Evolutionary conservation across 805 yeast genomes (phyloP).

Genomic region (Ogataea wickerhamii): DNA sequence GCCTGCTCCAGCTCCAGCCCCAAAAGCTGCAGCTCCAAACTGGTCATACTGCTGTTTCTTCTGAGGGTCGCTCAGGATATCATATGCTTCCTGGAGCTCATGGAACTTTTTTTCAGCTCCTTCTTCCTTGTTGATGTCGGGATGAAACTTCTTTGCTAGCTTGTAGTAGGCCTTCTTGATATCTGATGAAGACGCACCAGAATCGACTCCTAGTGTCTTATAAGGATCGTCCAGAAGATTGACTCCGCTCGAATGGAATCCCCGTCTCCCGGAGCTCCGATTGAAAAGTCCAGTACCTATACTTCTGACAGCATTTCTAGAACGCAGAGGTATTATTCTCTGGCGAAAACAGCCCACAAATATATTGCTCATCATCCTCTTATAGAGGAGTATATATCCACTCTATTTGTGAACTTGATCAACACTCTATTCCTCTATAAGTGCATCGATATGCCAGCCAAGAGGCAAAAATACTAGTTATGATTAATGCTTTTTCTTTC

Average conservation of each 20-base stretch:
- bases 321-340: background rate
- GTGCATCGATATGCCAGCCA: background rate
- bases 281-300: background rate
- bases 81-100: slow-evolving; percentile 91
- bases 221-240: slow-evolving; percentile 67
- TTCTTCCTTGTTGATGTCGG: slow-evolving; percentile 90
- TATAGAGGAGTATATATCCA: background rate
- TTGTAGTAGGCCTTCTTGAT: slow-evolving; percentile 94
- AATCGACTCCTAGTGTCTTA: slow-evolving; percentile 71
- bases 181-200: slow-evolving; percentile 68
- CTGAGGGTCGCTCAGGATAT: slow-evolving; percentile 76
- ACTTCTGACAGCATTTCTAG: background rate
- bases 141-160: slow-evolving; percentile 91
- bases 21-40: slow-evolving; percentile 85
- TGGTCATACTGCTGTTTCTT: slow-evolving; percentile 90
- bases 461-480: slow-evolving; percentile 1
- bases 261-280: slow-evolving; percentile 10
- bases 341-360: background rate
- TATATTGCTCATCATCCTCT: slow-evolving; percentile 2
- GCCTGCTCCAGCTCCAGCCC: slow-evolving; percentile 49
- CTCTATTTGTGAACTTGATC: background rate
- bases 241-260: slow-evolving; percentile 42
- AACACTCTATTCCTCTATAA: background rate
- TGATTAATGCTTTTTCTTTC: slow-evolving; percentile 1
- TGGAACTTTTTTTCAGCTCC: slow-evolving; percentile 89